phyloP scores from a whole-genome alignment of 768 basidiomycete genomes.

The Lactifluus hygrophoroides region DNA sequence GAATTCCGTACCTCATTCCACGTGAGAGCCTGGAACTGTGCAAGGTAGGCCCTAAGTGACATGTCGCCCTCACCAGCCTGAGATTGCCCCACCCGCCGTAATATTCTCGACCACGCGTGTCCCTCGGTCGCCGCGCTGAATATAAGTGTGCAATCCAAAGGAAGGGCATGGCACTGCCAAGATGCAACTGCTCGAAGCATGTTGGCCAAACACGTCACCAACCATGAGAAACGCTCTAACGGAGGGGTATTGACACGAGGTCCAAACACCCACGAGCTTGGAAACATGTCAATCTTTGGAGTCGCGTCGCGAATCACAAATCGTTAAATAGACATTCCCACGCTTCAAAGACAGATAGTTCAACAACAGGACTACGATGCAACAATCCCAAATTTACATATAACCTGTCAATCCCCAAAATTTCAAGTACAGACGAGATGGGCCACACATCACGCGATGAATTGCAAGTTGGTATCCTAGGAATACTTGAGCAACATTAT shows the following conservation, averaged over 20 bases:
- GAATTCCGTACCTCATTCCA: too few relatives aligned
- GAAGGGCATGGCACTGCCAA: background rate
- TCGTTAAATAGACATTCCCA: background rate
- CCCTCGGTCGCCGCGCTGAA: too few relatives aligned
- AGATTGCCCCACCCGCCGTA: too few relatives aligned
- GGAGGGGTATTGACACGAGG: background rate
- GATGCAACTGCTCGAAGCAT: background rate
- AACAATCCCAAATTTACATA: background rate
- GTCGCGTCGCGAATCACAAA: too few relatives aligned
- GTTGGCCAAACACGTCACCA: too few relatives aligned
- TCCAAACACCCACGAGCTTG: too few relatives aligned
- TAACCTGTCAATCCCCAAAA: background rate
- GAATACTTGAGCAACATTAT: background rate
- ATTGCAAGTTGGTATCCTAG: slow-evolving; percentile 28
- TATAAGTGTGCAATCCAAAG: too few relatives aligned
- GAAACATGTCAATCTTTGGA: too few relatives aligned
- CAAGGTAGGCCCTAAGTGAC: too few relatives aligned
- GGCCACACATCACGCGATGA: slow-evolving; percentile 23
- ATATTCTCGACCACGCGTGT: background rate
- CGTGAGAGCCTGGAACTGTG: background rate
- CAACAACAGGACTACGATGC: background rate
- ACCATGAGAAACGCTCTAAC: background rate
- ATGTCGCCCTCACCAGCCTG: too few relatives aligned
- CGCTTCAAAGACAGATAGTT: background rate
- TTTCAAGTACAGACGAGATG: background rate